Evolutionary conservation across 1,284 basidiomycete genomes (phyloP).

Genomic region (Leccinum huronense): DNA sequence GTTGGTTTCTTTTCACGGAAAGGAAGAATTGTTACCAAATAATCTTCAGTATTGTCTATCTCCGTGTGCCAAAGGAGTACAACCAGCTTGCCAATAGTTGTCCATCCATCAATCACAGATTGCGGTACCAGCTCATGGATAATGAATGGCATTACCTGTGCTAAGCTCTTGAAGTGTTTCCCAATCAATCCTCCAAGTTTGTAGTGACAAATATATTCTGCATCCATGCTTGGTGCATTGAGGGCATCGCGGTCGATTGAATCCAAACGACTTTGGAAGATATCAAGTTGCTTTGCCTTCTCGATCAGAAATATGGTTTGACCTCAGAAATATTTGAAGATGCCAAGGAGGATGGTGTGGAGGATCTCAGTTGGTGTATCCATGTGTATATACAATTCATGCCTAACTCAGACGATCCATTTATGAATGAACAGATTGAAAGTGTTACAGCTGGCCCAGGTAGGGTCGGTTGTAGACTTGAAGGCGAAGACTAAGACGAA

Average conservation of each 20-base stretch:
- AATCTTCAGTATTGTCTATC: too few relatives aligned
- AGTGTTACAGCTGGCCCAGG: too few relatives aligned
- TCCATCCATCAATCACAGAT: too few relatives aligned
- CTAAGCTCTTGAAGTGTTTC: slow-evolving; percentile 36
- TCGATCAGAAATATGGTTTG: slow-evolving; percentile 27
- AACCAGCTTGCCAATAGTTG: too few relatives aligned
- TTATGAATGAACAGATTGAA: neutral
- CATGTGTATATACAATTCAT: slow-evolving; percentile 2
- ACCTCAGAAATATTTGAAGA: slow-evolving; percentile 37
- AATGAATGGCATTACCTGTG: neutral
- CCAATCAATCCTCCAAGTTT: slow-evolving; percentile 29
- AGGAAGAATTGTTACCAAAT: too few relatives aligned
- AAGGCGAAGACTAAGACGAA: too few relatives aligned
- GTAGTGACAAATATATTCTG: slow-evolving; percentile 9
- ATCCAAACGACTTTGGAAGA: slow-evolving; percentile 17
- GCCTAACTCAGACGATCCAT: neutral
- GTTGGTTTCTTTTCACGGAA: too few relatives aligned
- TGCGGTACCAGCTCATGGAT: too few relatives aligned
- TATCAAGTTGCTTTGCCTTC: slow-evolving; percentile 19
- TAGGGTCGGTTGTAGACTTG: too few relatives aligned
- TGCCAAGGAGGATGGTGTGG: slow-evolving; percentile 34
- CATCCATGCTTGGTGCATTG: neutral
- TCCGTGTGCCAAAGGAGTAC: too few relatives aligned
- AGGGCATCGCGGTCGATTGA: slow-evolving; percentile 1
- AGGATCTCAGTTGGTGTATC: slow-evolving; percentile 36